Evolutionary conservation across 2,329 filamentous ascomycete species (phyloP).

Genomic region (Aureobasidium melanogenum): DNA sequence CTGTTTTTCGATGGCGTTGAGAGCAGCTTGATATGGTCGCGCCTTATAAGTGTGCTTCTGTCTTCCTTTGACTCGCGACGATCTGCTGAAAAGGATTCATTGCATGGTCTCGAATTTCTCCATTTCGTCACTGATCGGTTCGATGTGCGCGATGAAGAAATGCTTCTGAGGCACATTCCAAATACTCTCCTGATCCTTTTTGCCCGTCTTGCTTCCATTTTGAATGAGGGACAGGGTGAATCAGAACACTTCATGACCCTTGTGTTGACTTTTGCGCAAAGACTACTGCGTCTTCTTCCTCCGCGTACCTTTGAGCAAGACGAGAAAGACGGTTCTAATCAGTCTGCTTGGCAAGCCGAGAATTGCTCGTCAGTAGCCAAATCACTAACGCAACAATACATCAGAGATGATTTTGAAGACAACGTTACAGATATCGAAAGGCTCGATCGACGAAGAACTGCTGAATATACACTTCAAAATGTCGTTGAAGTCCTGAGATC

Average conservation of each 20-base stretch:
- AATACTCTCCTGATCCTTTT: slow-evolving; percentile 56
- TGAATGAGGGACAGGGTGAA: background rate
- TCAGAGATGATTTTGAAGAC: background rate
- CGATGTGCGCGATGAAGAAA: slow-evolving; percentile 92
- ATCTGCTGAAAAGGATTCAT: slow-evolving; percentile 50
- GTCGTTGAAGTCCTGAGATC: background rate
- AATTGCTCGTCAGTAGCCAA: background rate
- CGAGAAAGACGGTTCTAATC: background rate
- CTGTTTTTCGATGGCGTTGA: slow-evolving; percentile 98
- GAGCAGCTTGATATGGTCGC: slow-evolving; percentile 73
- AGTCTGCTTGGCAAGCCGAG: background rate
- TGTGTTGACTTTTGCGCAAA: slow-evolving; percentile 13
- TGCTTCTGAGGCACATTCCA: slow-evolving; percentile 79
- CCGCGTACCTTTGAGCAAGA: slow-evolving; percentile 12
- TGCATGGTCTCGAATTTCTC: slow-evolving; percentile 60
- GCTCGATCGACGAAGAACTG: background rate
- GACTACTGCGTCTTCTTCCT: slow-evolving; percentile 21
- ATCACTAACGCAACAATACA: slow-evolving; percentile 1
- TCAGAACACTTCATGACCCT: slow-evolving; percentile 16
- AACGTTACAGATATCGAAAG: background rate
- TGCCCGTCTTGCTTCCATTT: slow-evolving; percentile 27
- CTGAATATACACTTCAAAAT: slow-evolving; percentile 2
- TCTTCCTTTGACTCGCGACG: slow-evolving; percentile 28
- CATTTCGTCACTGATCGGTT: slow-evolving; percentile 80
- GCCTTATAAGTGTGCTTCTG: slow-evolving; percentile 18